Evolutionary conservation across 2,329 filamentous ascomycete species (phyloP), one percentile per base, ranked within the genome.

Genomic region (Ceratocystis albifundus): DNA sequence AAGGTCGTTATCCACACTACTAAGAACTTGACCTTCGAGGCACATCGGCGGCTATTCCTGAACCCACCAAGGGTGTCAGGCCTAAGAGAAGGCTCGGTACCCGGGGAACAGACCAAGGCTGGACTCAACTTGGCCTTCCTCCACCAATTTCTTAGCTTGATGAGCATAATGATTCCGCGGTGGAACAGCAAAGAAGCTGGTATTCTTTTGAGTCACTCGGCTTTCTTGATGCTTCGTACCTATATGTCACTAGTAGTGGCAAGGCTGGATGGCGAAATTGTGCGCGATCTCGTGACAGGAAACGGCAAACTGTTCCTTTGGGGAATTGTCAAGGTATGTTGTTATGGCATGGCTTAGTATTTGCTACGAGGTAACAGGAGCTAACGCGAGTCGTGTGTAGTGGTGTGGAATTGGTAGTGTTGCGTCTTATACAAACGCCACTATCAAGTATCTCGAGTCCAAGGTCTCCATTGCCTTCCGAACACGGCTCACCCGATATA

Each of bases 391-490:
- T 44, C 22, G 64, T 7, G n/a, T 25, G 65, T 64, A 85, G 80
- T 99, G 94, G 94, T 91, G 92, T 70, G 91, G 93, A 2, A 87
- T 99, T 45, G 94, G 94, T 53, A 90, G 89, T 1, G 86, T 97
- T 69, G 93, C 92, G 7, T 96, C 93, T 0, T 99, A 99, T 73
- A 96, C 93, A 63, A 99, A 99, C 75, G 91, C 93, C 65, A 96
- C 95, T 88, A 99, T 99, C 80, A 97, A 97, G 76, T 99, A 89
- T 77, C 82, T 99, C 69, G 93, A 99, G 76, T 93, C 90, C 63
- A 99, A 99, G 78, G 91, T 99, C 65, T 96, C 93, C 5, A 99
- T 99, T 70, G 93, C 95, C 44, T 99, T 99, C 81, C 87, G 94
- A 53, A 99, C 94, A 3, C 85, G 94, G 10, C 81, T 99, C 15